Evolutionary conservation across 768 basidiomycete species (phyloP).

Genomic region (Suillus weaverae): DNA sequence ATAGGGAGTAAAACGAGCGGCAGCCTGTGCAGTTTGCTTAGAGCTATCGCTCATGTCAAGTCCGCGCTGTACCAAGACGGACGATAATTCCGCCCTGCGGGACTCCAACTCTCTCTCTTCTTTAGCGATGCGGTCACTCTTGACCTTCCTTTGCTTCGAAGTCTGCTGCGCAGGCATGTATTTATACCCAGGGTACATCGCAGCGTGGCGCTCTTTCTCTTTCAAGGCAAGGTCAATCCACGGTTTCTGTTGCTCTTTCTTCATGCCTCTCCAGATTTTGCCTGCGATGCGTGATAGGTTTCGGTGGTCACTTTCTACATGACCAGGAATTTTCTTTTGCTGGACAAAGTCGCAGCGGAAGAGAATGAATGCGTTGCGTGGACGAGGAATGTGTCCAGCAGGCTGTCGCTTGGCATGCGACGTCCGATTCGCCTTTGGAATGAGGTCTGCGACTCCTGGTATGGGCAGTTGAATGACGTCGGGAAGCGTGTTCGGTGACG

Average conservation of each 20-base stretch:
- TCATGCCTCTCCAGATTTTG: conserved; percentile 63
- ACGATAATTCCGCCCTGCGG: conserved; percentile 4
- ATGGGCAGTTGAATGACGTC: conserved; percentile 7
- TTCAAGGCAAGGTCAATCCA: conserved; percentile 51
- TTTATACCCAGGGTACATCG: conserved; percentile 44
- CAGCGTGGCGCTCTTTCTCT: conserved; percentile 47
- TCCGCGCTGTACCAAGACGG: background rate
- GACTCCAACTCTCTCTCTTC: conserved; percentile 14
- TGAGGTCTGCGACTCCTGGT: conserved; percentile 12
- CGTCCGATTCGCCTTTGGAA: conserved; percentile 32
- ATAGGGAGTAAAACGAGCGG: conserved; percentile 25
- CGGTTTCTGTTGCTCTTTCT: conserved; percentile 41
- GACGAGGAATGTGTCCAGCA: conserved; percentile 62
- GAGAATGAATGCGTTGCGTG: conserved; percentile 78
- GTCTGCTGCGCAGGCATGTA: conserved; percentile 32
- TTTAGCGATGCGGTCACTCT: conserved; percentile 3
- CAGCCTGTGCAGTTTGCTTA: conserved; percentile 10
- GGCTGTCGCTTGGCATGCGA: conserved; percentile 52
- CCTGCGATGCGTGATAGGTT: conserved; percentile 71
- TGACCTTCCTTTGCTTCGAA: conserved; percentile 24
- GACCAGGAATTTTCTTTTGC: conserved; percentile 53
- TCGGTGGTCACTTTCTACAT: conserved; percentile 63
- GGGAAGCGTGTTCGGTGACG: background rate
- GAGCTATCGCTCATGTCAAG: background rate
- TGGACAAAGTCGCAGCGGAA: conserved; percentile 74